Evolutionary conservation across 495 filamentous ascomycete species (phyloP), one percentile per base, ranked within the genome.

Genomic region (Penicillium lividum): DNA sequence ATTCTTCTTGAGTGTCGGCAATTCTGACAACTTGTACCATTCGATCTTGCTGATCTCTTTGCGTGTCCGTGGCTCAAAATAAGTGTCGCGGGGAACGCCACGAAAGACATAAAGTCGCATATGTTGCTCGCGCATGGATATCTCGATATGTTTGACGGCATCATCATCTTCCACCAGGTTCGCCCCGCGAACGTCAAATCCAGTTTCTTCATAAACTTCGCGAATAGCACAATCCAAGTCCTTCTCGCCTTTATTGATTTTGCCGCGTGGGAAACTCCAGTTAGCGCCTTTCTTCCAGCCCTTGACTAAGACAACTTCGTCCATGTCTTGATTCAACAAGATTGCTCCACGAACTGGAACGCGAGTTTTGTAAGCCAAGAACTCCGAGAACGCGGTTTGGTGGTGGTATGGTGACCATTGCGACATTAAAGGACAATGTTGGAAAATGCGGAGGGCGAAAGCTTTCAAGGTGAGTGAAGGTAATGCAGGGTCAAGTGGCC

Each of bases 41-140:
- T 88, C 77, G 57, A 98, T 94, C 73, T 89, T 92, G 68, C 93
- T 95, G 71, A 98, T 98, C 73, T 98, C 95, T 71, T 98, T 98
- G 50, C 94, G 81, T 5, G 94, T 98, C 50, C 86, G 86, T 10
- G 95, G 91, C 63, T 91, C 86, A 68, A 98, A 98, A 52, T 86
- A 64, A 3, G 91, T 91, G 65, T 97, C 87, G 74, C 88, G 87
- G 13, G 91, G 88, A 16, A 98, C 84, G 50, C 90, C 87, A 25
- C 91, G 85, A 68, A 97, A 93, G 44, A 97, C 88, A 68, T 92
- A 98, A 30, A 98, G 78, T 61, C 88, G 80, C 73, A 98, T 89
- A 68, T 97, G 86, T 73, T 98, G 95, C 68, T 95, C 92, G 63
- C 89, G 79, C 85, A 98, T 93, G 7, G 84, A 86, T 43, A 96